Base-by-base conservation (phyloP, 176 grass and related monocot species). In the Echinochloa phyllopogon region DNA sequence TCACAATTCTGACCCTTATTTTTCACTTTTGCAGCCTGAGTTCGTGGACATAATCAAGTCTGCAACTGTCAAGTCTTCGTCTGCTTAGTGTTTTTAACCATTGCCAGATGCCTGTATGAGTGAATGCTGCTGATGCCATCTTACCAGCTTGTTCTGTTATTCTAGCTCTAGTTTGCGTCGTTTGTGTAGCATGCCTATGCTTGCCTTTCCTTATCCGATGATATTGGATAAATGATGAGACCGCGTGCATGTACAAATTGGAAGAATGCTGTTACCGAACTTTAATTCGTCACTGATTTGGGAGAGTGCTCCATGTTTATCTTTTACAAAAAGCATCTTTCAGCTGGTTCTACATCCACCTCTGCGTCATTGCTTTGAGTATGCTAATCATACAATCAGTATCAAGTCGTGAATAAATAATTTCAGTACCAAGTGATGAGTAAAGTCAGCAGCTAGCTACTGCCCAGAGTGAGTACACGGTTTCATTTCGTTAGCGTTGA, bases 1-100 rank as follows among this genome's bases (percentile, higher is more conserved):
- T 27, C 61, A 55, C 23, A 18, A 55, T 39, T 70, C 71, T 77
- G 29, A 87, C 36, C 36, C 63, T 63, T 72, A 11, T 38, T 64
- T 77, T 87, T 25, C 15, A 16, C 47, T 76, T 65, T 21, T 90
- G 74, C 87, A 94, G 92, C 88, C 90, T 55, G 92, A 98, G 64
- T 98, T 98, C 67, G 88, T 98, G 81, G 92, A 95, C 17, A 94
- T 94, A 63, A 88, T 98, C 73, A 94, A 90, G 56, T 80, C 90
- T 78, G 92, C 90, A 41, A 91, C 78, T 39, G 88, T 88, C 29
- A 94, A 94, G 70, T 92, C 88, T 53, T 83, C 86, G 21, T 83
- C 85, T 69, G 70, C 77, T 37, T 89, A 95, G 83, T 79, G 47
- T 43, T 79, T 33, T 8, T 66, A 25, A 65, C 41, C 57, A 25